Percentiles rank a stretch among this genome's conserved stretches.
These are phyloP conservation scores for Ajuga chamaepitys DNA, from an alignment of 257 asterid species.

Conservation along the genomic window DNA sequence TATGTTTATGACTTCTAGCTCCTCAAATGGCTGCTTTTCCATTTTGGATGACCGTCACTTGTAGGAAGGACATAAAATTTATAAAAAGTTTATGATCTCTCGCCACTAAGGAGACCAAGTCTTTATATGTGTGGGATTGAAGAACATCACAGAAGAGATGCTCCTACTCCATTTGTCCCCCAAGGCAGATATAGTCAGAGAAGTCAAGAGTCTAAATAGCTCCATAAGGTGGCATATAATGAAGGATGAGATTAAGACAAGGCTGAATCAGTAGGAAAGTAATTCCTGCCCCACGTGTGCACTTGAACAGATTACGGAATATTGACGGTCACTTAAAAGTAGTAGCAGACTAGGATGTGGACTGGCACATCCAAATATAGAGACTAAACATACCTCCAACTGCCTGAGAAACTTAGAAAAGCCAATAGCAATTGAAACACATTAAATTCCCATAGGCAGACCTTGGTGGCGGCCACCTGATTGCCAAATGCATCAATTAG, in stretches of 20 bases:
- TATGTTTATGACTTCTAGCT: neutral
- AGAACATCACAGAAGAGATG: slow-evolving; percentile 3
- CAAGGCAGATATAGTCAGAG: neutral
- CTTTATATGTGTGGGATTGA: neutral
- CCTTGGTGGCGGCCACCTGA: slow-evolving; percentile 85
- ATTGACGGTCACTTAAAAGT: neutral
- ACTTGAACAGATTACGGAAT: slow-evolving; percentile 5
- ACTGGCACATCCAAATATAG: slow-evolving; percentile 11
- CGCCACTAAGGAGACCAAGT: neutral
- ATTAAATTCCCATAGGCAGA: slow-evolving; percentile 19
- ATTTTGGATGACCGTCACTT: neutral
- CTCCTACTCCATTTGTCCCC: slow-evolving; percentile 6
- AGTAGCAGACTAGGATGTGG: neutral
- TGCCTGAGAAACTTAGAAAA: neutral
- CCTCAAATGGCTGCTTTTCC: neutral
- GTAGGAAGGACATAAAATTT: neutral
- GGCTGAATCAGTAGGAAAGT: neutral
- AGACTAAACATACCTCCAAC: neutral
- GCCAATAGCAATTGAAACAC: slow-evolving; percentile 10
- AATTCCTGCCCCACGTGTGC: neutral
- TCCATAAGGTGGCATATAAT: neutral
- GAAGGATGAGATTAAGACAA: neutral
- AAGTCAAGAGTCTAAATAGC: slow-evolving; percentile 2
- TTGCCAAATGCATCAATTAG: slow-evolving; percentile 91
- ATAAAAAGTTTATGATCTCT: neutral